Conservation (phyloP, 768 basidiomycete species). For the Rhodosporidiobolus odoratus region DNA sequence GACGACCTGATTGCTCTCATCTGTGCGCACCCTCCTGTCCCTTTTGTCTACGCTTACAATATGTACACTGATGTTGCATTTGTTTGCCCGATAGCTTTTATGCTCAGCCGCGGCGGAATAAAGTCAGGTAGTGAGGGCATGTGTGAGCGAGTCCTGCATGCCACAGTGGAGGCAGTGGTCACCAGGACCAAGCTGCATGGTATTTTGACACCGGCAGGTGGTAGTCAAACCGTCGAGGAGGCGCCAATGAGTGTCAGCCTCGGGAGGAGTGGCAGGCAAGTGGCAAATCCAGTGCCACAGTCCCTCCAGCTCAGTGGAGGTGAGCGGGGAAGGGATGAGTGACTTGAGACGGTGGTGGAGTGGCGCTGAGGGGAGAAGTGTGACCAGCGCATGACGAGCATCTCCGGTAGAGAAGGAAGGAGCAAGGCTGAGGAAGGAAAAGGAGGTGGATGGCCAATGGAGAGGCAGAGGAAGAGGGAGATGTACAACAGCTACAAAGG, state of each 20-base stretch:
- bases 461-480: background rate
- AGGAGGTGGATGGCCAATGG: background rate
- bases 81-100: constrained; percentile 45
- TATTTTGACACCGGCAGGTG: background rate
- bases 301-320: background rate
- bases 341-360: background rate
- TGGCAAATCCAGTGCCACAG: background rate
- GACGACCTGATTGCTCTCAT: constrained; percentile 82
- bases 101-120: constrained; percentile 65
- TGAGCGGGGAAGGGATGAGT: background rate
- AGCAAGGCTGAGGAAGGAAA: background rate
- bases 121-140: background rate
- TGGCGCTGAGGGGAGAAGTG: no score
- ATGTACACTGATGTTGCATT: background rate
- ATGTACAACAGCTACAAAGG: background rate
- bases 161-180: background rate
- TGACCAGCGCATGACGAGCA: background rate
- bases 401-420: background rate
- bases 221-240: background rate
- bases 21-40: constrained; percentile 53
- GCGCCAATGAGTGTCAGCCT: background rate
- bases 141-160: background rate
- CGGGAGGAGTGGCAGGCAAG: background rate
- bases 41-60: background rate
- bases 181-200: background rate